These are phyloP conservation scores for Xylaria intraflava DNA, from an alignment of 495 filamentous ascomycete species.

Conservation along the genomic window DNA sequence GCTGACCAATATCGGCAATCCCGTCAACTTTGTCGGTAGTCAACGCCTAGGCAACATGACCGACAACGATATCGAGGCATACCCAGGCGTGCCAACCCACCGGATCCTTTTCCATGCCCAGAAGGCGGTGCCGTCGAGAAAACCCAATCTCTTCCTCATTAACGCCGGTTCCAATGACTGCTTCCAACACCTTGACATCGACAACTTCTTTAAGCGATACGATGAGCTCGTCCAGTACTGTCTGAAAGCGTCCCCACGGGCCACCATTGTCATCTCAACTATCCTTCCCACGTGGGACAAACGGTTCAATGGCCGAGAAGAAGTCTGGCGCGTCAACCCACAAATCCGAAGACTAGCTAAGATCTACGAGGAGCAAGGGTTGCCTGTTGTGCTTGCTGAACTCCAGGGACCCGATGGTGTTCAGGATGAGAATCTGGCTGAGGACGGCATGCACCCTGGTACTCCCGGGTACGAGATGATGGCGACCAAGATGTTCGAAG, in stretches of 20 bases:
- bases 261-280: slow-evolving; percentile 29
- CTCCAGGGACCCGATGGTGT: slow-evolving; percentile 29
- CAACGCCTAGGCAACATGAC: slow-evolving; percentile 31
- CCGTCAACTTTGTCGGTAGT: slow-evolving; percentile 30
- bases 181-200: slow-evolving; percentile 29
- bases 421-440: slow-evolving; percentile 23
- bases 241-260: slow-evolving; percentile 24
- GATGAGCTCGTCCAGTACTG: slow-evolving; percentile 27
- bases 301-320: slow-evolving; percentile 26
- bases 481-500: slow-evolving; percentile 29
- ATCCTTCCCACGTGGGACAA: slow-evolving; percentile 29
- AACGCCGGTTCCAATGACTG: slow-evolving; percentile 37
- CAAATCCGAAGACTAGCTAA: slow-evolving; percentile 29
- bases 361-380: slow-evolving; percentile 25
- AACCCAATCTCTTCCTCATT: slow-evolving; percentile 29
- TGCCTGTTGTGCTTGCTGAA: slow-evolving; percentile 28
- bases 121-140: slow-evolving; percentile 22
- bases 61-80: slow-evolving; percentile 33
- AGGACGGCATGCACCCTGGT: slow-evolving; percentile 32
- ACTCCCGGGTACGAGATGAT: slow-evolving; percentile 32
- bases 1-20: slow-evolving; percentile 22
- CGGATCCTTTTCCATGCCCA: slow-evolving; percentile 26
- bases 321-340: slow-evolving; percentile 26
- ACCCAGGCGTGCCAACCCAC: slow-evolving; percentile 27
- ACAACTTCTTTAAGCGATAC: slow-evolving; percentile 28